Evolutionary conservation across 495 filamentous ascomycete genomes (phyloP), one percentile per base, ranked within the genome.

Genomic region (Cercophora newfieldiana): DNA sequence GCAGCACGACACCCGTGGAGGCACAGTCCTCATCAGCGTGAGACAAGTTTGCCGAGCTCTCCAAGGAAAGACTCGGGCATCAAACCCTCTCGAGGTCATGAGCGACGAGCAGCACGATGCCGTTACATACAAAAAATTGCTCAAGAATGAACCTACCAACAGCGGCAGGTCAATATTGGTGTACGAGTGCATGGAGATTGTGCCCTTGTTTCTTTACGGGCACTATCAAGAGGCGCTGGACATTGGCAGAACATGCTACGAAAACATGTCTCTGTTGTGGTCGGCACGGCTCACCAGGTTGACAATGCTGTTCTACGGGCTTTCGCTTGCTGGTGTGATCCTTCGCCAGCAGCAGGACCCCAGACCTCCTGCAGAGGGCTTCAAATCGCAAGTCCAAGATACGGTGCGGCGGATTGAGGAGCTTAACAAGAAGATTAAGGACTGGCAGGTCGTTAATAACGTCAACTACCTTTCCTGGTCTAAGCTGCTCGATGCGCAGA

Each of bases 381-480:
- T 87, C 67, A 78, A 83, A 48, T 77, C 83, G 16, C 81, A 84
- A 26, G 74, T 87, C n/a, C 72, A 89, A 55, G 77, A 87, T 14
- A 83, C 81, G 16, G 81, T 90, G 0, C 66, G 80, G 31, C 67
- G 81, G 63, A 84, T 90, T 26, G 86, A 89, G 67, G 81, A 72
- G 56, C 71, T 84, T 33, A 77, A 75, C 64, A 78, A 82, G 30
- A 84, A 86, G 72, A 88, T 96, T 33, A 87, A 89, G 66, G 85
- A 86, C 67, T 91, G 88, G 79, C 80, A 89, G 61, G 76, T 77
- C 24, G 81, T 90, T 28, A 91, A 87, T 49, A 84, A 90, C 71
- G 86, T 91, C 58, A 97, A 96, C 72, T 96, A 96, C 72, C 78
- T 88, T 25, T 83, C 88, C 69, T 95, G 91, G 90, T 87, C 88